A percentile compares a stretch with the other conserved stretches of the same genome.
phyloP scores from a whole-genome alignment of 805 yeast genomes.

The Kodamaea sagamina region DNA sequence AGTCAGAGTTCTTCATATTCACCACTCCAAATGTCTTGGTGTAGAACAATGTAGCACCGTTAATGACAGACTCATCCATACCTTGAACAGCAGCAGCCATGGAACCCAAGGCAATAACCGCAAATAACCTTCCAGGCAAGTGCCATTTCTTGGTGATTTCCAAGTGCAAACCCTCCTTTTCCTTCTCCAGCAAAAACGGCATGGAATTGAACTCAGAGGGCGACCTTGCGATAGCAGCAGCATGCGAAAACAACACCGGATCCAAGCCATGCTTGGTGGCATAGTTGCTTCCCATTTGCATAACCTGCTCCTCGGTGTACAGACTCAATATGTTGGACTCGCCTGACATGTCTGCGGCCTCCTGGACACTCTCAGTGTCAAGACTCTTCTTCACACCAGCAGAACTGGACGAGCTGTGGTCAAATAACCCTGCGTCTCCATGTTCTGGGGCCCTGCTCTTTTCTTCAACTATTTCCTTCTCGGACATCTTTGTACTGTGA shows the following conservation, averaged over 20 bases:
- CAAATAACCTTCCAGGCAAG: conserved; percentile 50
- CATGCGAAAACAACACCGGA: conserved; percentile 58
- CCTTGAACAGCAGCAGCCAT: conserved; percentile 75
- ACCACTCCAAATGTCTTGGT: conserved; percentile 54
- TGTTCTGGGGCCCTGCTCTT: neutral
- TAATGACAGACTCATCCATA: conserved; percentile 71
- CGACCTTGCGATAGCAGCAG: conserved; percentile 59
- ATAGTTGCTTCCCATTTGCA: conserved; percentile 69
- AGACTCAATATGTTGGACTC: conserved; percentile 50
- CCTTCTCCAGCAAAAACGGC: conserved; percentile 49
- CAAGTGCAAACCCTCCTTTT: conserved; percentile 47
- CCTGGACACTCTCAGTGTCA: neutral
- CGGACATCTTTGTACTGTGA: neutral
- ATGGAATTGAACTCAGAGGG: conserved; percentile 61
- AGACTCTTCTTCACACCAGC: neutral
- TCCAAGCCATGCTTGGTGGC: conserved; percentile 58
- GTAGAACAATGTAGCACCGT: conserved; percentile 66
- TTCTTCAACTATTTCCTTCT: neutral
- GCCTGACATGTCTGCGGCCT: neutral
- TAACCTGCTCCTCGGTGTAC: conserved; percentile 62
- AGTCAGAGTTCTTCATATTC: conserved; percentile 44
- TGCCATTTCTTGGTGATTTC: conserved; percentile 48
- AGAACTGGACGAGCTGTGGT: conserved; percentile 3
- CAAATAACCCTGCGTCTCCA: neutral
- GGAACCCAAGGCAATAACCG: conserved; percentile 59